Conservation (phyloP, 805 yeast genomes). For the Teunomyces gatunensis region DNA sequence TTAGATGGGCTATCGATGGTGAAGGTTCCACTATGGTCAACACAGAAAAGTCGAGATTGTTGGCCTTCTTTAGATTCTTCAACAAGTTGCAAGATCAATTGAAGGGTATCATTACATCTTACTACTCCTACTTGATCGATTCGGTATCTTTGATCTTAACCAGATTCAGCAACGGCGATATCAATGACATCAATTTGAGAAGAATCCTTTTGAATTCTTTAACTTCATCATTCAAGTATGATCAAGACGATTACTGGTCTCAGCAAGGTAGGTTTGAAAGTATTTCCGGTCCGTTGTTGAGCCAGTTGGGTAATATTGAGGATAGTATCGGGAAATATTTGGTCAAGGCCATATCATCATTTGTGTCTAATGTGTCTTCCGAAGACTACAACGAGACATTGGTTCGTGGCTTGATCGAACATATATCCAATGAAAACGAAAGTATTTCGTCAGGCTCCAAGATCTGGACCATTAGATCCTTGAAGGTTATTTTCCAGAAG, state of each 20-base stretch:
- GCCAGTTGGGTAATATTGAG: conserved; percentile 68
- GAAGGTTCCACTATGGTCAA: conserved; percentile 57
- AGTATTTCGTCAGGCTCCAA: conserved; percentile 63
- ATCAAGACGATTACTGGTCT: conserved; percentile 94
- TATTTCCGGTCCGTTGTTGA: conserved; percentile 58
- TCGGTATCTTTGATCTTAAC: conserved; percentile 57
- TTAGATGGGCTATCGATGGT: conserved; percentile 90
- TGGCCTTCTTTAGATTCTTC: conserved; percentile 82
- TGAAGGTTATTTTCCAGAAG: conserved; percentile 81
- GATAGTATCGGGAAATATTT: conserved; percentile 74
- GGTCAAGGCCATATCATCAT: conserved; percentile 73
- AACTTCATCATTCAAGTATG: conserved; percentile 79
- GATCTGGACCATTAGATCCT: conserved; percentile 76
- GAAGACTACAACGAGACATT: conserved; percentile 70
- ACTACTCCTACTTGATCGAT: conserved; percentile 82
- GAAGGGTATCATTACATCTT: conserved; percentile 83
- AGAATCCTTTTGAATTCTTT: conserved; percentile 73
- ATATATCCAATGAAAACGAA: conserved; percentile 44
- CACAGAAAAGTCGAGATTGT: conserved; percentile 54
- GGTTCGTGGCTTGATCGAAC: conserved; percentile 36
- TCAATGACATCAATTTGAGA: conserved; percentile 53
- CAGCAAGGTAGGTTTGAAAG: conserved; percentile 79
- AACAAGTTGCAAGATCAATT: conserved; percentile 79
- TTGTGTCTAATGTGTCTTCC: conserved; percentile 67
- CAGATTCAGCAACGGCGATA: conserved; percentile 43